These are phyloP conservation scores for Aphanomyces euteiches DNA, from an alignment of 352 stramenopile species.

Conservation along the genomic window DNA sequence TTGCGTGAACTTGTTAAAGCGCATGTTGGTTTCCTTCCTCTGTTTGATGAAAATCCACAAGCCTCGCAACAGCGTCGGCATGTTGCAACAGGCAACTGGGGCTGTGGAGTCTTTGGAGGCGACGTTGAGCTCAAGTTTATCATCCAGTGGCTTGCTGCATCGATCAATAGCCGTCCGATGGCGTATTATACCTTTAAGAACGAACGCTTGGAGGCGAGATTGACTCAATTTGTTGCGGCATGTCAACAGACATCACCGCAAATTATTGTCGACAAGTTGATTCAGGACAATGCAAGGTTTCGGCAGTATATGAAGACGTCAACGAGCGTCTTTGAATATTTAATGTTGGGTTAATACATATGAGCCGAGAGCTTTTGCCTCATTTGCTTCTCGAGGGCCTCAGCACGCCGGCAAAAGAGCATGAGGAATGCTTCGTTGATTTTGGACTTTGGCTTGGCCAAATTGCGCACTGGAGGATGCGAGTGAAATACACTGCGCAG, in stretches of 20 bases:
- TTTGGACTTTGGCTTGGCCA: conserved; percentile 62
- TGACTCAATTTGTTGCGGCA: not conserved
- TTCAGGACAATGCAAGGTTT: not conserved
- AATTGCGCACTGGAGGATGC: conserved; percentile 55
- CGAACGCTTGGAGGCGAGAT: not conserved
- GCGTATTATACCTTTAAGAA: conserved; percentile 26
- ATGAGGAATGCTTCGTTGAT: conserved; percentile 78
- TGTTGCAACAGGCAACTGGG: conserved; percentile 77
- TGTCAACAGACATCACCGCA: too few relatives aligned
- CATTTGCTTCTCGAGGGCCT: conserved; percentile 53
- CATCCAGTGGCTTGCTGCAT: conserved; percentile 77
- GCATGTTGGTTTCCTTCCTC: conserved; percentile 49
- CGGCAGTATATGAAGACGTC: not conserved
- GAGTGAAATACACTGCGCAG: conserved; percentile 68
- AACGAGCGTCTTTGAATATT: not conserved
- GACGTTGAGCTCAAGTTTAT: conserved; percentile 76
- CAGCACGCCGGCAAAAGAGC: conserved; percentile 67
- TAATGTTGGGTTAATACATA: conserved; percentile 15
- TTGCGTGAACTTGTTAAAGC: conserved; percentile 68
- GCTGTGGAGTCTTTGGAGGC: conserved; percentile 70
- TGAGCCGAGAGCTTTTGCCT: conserved; percentile 21
- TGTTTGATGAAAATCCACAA: conserved; percentile 1
- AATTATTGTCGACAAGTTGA: too few relatives aligned
- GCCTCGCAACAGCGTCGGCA: conserved; percentile 38
- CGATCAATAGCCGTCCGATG: conserved; percentile 33